Base-by-base conservation (phyloP, 2,329 filamentous ascomycete genomes). In the Onygena corvina region DNA sequence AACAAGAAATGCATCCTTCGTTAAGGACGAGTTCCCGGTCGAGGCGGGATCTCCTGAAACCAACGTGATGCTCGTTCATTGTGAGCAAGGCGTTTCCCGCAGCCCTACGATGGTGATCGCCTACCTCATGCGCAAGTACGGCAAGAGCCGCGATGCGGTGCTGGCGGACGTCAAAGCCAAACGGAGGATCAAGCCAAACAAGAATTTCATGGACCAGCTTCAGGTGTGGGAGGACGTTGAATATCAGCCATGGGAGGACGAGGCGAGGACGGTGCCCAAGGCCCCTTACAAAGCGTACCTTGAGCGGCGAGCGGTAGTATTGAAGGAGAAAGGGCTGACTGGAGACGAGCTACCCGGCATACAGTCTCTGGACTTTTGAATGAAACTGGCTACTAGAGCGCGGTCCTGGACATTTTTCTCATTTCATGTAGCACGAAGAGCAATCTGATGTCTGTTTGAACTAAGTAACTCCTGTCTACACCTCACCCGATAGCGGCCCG, bases 71-170 rank as follows among this genome's bases (percentile, higher is more conserved):
- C 57, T 59, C 47, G 55, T 61, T 11, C 60, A 62, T 46, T 60
- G 60, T 51, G 56, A 60, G 47, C 42, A 57, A 45, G 60, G 58
- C 2, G 59, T 60, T 45, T 63, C 60, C 44, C 60, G 59, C 40
- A 58, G 58, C 4, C 55, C 60, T 21, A 62, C 60, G 1, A 53
- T 60, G 12, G 55, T 61, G 9, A 54, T 58, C 38, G 58, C 58
- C 25, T 62, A 61, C 53, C 54, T 62, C 2, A 62, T 61, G 59
- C 57, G 59, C 42, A 62, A 60, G 21, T 50, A 57, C 14, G 12
- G 44, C 33, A 52, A 52, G 20, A 40, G 45, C 40, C 51, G 50
- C 54, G 51, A 16, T 35, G 56, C 59, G 38, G 55, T 55, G 35
- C 53, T 59, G 9, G 38, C 49, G 14, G 57, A 57, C 49, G 57